Conservation (phyloP, 2,329 filamentous ascomycete genomes). For the Zelopaecilomyces penicillatus region DNA sequence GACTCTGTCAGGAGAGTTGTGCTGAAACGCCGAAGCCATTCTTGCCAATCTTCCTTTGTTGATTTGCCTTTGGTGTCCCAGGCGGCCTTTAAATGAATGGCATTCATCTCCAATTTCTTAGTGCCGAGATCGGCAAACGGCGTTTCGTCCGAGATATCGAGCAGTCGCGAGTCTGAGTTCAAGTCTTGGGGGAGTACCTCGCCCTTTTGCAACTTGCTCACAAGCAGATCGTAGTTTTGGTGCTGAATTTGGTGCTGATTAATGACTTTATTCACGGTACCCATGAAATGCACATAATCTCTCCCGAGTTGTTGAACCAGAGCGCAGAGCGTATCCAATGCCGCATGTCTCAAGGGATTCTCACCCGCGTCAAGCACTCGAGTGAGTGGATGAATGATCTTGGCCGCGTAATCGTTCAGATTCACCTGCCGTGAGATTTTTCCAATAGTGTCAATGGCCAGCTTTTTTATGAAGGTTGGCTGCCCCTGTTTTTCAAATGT, state of each 20-base stretch:
- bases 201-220: conserved; percentile 88
- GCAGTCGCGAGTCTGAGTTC: conserved; percentile 75
- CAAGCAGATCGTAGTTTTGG: conserved; percentile 83
- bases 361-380: conserved; percentile 71
- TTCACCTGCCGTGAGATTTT: conserved; percentile 95
- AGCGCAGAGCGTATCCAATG: conserved; percentile 88
- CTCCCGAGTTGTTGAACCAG: conserved; percentile 93
- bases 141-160: conserved; percentile 69
- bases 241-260: conserved; percentile 75
- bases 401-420: conserved; percentile 90
- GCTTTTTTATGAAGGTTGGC: conserved; percentile 69
- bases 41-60: conserved; percentile 97
- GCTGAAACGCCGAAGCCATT: conserved; percentile 96
- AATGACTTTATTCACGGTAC: conserved; percentile 83
- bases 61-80: conserved; percentile 98
- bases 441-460: conserved; percentile 88
- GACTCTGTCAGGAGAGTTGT: conserved; percentile 92
- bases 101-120: conserved; percentile 95
- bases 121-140: conserved; percentile 75
- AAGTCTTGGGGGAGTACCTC: conserved; percentile 93
- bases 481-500: conserved; percentile 87
- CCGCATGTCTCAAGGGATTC: conserved; percentile 64
- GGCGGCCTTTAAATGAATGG: conserved; percentile 90
- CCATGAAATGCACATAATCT: conserved; percentile 90
- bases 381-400: conserved; percentile 89